Conservation (phyloP, 495 filamentous ascomycete genomes). For the Penicillium malachiteum region DNA sequence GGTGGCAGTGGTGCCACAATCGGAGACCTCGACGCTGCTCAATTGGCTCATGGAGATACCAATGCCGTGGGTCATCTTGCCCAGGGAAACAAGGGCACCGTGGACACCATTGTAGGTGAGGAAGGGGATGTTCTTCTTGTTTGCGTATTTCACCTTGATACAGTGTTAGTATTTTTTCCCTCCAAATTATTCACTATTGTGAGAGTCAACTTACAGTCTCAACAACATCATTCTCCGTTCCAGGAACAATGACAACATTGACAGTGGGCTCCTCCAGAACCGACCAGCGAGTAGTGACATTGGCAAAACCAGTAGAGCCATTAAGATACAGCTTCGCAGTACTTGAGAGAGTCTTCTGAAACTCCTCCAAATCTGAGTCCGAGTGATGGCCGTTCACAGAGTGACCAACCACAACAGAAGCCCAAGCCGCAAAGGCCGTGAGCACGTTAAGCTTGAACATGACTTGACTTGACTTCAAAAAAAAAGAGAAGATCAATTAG, state of each 20-base stretch:
- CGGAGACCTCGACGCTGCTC: constrained; percentile 38
- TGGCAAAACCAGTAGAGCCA: constrained; percentile 38
- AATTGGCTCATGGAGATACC: constrained; percentile 47
- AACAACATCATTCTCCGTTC: constrained; percentile 52
- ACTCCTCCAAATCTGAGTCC: constrained; percentile 6
- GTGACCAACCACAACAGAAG: constrained; percentile 6
- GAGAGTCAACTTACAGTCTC: constrained; percentile 46
- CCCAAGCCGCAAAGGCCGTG: constrained; percentile 19
- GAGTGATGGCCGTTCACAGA: constrained; percentile 1
- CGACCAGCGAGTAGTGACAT: constrained; percentile 46
- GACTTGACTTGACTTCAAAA: not conserved
- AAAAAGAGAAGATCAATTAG: not conserved
- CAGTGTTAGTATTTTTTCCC: not conserved
- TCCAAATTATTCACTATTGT: no score
- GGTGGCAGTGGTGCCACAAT: constrained; percentile 45
- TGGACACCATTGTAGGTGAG: constrained; percentile 50
- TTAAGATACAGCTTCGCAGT: constrained; percentile 45
- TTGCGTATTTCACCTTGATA: constrained; percentile 44
- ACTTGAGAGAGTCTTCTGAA: constrained; percentile 37
- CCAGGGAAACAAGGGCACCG: constrained; percentile 41
- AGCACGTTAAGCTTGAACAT: constrained; percentile 12
- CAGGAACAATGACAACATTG: constrained; percentile 47
- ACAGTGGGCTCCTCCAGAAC: constrained; percentile 36
- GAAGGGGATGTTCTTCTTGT: constrained; percentile 46
- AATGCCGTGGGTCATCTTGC: constrained; percentile 47